Base-by-base conservation (phyloP, 352 stramenopile species). In the Pythium rishiriense region DNA sequence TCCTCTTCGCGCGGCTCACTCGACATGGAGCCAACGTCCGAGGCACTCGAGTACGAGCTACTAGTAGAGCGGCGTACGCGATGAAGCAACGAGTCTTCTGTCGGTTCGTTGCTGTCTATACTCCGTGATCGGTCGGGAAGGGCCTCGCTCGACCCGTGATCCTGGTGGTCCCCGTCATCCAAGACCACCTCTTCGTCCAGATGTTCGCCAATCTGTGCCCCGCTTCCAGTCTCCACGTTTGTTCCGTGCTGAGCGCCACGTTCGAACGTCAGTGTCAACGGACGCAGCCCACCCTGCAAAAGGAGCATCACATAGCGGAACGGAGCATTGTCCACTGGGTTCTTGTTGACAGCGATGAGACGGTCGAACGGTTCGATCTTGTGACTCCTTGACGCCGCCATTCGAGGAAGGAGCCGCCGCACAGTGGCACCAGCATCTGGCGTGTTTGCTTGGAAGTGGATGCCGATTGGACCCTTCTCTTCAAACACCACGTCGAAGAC, bases 261-360 rank as follows among this genome's bases (percentile, higher is more conserved):
- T 39, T 85, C 82, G 58, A 95, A 95, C 21, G 83, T 91, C 3
- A 95, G 66, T 4, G 78, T 93, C 8, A 95, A 58, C 3, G 86
- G 86, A n/a, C 84, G 79, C 21, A 91, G 67, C 1, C 86, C 86
- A 29, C 86, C 86, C 70, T 95, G 79, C 9, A 95, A 54, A 11
- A 95, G 41, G 12, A 95, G 55, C 86, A 95, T 95, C 21, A 90
- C 73, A 51, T 93, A 84, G 1, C 80, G 83, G 61, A 95, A 95
- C 41, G 84, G 81, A 3, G 86, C 86, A 37, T 66, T 68, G 43
- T 83, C 73, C 9, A 95, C 84, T 0, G 72, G 64, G 53, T 86
- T 78, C 49, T 89, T 77, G 68, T 95, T 95, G 31, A 95, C 84
- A 22, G 81, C 79, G n/a, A 95, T 72, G 9, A 95, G 56, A 17